Percentiles rank a stretch among this genome's conserved stretches.
Evolutionary conservation across 1,139 yeast genomes (phyloP).

Genomic region (Kluyveromyces marxianus): DNA sequence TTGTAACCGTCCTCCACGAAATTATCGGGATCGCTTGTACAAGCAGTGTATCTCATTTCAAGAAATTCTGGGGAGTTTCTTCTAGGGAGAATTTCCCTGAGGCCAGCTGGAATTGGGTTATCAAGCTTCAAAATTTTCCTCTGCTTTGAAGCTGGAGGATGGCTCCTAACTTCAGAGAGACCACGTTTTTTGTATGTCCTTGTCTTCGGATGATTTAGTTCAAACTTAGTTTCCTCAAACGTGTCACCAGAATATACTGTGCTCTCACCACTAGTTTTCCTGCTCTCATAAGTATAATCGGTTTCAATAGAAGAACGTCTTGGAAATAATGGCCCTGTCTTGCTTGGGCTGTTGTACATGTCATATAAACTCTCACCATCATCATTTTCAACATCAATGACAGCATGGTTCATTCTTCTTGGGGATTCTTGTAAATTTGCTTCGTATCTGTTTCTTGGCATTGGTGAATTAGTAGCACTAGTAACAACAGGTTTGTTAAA

Average conservation of each 20-base stretch:
- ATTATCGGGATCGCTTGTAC: slow-evolving; percentile 82
- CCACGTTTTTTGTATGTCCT: slow-evolving; percentile 41
- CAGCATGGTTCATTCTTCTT: slow-evolving; percentile 44
- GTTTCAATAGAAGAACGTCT: slow-evolving; percentile 7
- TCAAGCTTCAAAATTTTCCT: slow-evolving; percentile 71
- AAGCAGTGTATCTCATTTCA: slow-evolving; percentile 91
- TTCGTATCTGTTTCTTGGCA: slow-evolving; percentile 32
- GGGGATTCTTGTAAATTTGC: slow-evolving; percentile 64
- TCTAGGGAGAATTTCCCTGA: slow-evolving; percentile 68
- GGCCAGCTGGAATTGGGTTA: slow-evolving; percentile 86
- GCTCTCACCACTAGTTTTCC: slow-evolving; percentile 24
- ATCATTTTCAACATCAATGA: slow-evolving; percentile 41
- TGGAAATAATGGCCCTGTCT: slow-evolving; percentile 3
- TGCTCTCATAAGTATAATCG: slow-evolving; percentile 16
- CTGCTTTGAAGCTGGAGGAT: slow-evolving; percentile 44
- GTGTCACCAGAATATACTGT: slow-evolving; percentile 33
- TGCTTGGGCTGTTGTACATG: slow-evolving; percentile 10
- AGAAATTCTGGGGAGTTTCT: slow-evolving; percentile 88
- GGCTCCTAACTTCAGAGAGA: slow-evolving; percentile 48
- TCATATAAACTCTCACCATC: slow-evolving; percentile 28
- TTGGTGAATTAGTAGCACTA: slow-evolving; percentile 27
- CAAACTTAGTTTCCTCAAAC: slow-evolving; percentile 30
- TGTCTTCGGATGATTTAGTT: slow-evolving; percentile 42
- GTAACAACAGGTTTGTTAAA: slow-evolving; percentile 27
- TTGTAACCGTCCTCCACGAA: slow-evolving; percentile 77